Base-by-base conservation (phyloP, 2,329 filamentous ascomycete species). In the Hypoxylon sp. region DNA sequence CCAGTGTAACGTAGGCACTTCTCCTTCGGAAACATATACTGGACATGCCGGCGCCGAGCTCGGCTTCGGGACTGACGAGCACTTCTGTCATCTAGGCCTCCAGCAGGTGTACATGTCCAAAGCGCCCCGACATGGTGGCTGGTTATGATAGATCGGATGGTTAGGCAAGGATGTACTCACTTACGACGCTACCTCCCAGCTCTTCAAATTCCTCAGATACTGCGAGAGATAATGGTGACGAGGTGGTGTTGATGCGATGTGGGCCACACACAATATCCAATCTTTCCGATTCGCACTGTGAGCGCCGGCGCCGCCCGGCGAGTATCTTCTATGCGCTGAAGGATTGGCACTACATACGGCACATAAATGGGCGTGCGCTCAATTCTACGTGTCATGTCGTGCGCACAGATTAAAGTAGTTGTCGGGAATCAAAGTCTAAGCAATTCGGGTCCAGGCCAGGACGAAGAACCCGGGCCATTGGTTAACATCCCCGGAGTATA, bases 321-420 rank as follows among this genome's bases (percentile, higher is more conserved):
- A 73, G 59, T 73, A 74, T 45, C 63, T 74, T 5, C 49, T 74
- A 10, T 69, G 73, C 6, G 68, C 70, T 9, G 72, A 74, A 55
- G 72, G 69, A 1, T 55, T 72, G 25, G 73, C 69, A 14, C 52
- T 74, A 30, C 73, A 75, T 21, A 72, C 73, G 2, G 73, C 72
- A 61, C 73, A 73, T n/a, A 71, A 73, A 60, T 56, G 59, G 28
- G 69, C 58, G 2, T 49, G 43, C 3, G 72, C 71, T 1, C 68
- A 75, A 30, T 72, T 75, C 49, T 73, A 74, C 63, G 65, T 72
- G 21, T 65, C 67, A 30, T 74, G 71, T 65, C 67, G 36, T 74
- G 71, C 57, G 72, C 70, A 43, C 68, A 68, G 62, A 65, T 71
- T 50, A 62, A 45, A 32, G 64, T 69, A n/a, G 23, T 60, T 17